Evolutionary conservation across 495 filamentous ascomycete genomes (phyloP), one percentile per base, ranked within the genome.

Genomic region (Alectoria sarmentosa): DNA sequence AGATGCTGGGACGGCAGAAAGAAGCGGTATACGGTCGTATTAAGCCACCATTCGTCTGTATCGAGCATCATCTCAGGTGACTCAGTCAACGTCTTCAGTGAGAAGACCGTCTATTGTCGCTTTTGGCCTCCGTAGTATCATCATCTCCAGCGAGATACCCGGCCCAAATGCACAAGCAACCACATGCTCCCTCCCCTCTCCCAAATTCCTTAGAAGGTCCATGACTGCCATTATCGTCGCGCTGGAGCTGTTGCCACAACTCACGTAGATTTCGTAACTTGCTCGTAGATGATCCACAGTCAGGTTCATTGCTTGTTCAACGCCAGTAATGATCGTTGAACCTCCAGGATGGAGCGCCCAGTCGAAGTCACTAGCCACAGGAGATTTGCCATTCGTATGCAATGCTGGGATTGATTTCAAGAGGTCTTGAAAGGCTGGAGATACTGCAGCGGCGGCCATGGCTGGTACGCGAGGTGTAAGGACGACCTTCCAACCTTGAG

Each of bases 271-370:
- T 64, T 86, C 83, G 64, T 86, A 84, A 65, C 78, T 82, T 8
- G 84, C 83, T 62, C 81, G 78, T 76, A 88, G 78, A 64, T 86
- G 81, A 67, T 85, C 79, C 2, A 82, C 72, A 0, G 79, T 78
- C 28, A 89, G 78, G 23, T 72, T 67, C 76, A 85, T 77, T 14
- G 74, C 77, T 44, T 73, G 72, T 70, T 87, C 80, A 2, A 84
- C 82, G 10, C 83, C 83, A 9, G 84, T 80, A 17, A 88, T 77
- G 61, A 89, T 87, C 13, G 84, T 84, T 21, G 81, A 72, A 39
- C 86, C 86, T 7, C 86, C 86, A 1, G 86, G 86, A 69, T 89
- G 86, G 66, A 88, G 77, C 1, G 85, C 86, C 86, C 86, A 89
- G 72, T 89, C 85, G 61, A 87, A 86, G 60, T 85, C 83, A 0